Base-by-base conservation (phyloP, 1,284 basidiomycete species). In the Vanrija sp. region DNA sequence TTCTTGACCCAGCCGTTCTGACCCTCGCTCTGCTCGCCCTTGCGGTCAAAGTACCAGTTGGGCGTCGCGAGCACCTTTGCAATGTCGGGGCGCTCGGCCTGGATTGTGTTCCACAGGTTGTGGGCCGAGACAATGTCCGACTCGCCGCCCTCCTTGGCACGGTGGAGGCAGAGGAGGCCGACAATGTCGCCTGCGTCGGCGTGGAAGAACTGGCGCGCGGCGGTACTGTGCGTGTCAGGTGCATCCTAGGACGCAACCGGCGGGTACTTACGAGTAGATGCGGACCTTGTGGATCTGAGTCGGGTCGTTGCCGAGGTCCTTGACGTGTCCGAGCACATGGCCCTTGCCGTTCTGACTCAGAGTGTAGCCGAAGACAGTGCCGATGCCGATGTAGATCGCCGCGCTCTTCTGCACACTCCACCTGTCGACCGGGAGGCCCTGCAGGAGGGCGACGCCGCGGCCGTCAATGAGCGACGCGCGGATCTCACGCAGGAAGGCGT, bases 241-340 rank as follows among this genome's bases (percentile, higher is more conserved):
- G 18, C 25, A n/a, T 5, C 7, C 23, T 16, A 31, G 5, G 23
- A 6, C 7, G 15, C 9, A 16, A 37, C 18, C 20, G 18, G 37
- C 24, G 20, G 16, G n/a, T 24, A 60, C 55, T 44, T 22, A 60
- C 53, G 65, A 67, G 64, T 78, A 78, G 60, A 77, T 77, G n/a
- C 77, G 55, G n/a, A 77, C 73, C 54, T 73, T 75, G 59, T 73
- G 67, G 50, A 76, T 75, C 49, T 74, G 66, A 1, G 72, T 75
- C 1, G 72, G 70, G 42, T 77, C 74, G 48, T 76, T 73, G n/a
- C 74, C 73, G 9, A 77, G 58, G 45, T 71, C 73, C 57, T 77
- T 76, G 60, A 78, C 77, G 53, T 78, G 77, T 3, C 77, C 77
- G 9, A 77, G 63, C 19, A 77, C 62, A 59, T 78, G 76, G 1